Percentiles rank a stretch among this genome's conserved stretches.
These are phyloP conservation scores for Inga laurina DNA, from an alignment of 306 rosid genomes.

Conservation along the genomic window DNA sequence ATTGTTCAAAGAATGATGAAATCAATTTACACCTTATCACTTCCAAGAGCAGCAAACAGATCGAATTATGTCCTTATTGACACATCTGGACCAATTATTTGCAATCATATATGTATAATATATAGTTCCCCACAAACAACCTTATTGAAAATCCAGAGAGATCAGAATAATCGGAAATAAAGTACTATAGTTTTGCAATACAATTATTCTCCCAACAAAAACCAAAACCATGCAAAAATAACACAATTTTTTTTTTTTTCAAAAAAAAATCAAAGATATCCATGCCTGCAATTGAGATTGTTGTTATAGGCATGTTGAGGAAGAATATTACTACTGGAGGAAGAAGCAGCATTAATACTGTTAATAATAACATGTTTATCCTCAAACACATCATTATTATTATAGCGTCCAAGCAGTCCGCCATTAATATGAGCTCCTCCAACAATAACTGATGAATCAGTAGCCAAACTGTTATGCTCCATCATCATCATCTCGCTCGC, in stretches of 20 bases:
- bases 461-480: constrained; percentile 22
- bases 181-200: constrained; percentile 1
- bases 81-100: too few species aligned
- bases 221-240: background rate
- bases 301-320: constrained; percentile 34
- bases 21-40: background rate
- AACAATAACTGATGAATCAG: constrained; percentile 7
- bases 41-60: background rate
- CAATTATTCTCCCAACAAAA: constrained; percentile 24
- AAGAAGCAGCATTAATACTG: constrained; percentile 22
- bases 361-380: constrained; percentile 23
- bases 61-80: too few species aligned
- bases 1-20: background rate
- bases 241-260: background rate
- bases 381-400: constrained; percentile 27
- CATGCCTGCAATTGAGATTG: constrained; percentile 41
- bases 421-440: background rate
- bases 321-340: background rate
- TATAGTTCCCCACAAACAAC: background rate
- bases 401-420: constrained; percentile 20
- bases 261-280: constrained; percentile 38
- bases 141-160: constrained; percentile 27
- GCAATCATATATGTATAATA: background rate
- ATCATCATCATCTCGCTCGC: constrained; percentile 38
- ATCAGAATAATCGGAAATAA: background rate